A percentile compares a stretch with the other conserved stretches of the same genome.
phyloP scores from a whole-genome alignment of 2,329 filamentous ascomycete genomes.

The Neospermospora avenae region DNA sequence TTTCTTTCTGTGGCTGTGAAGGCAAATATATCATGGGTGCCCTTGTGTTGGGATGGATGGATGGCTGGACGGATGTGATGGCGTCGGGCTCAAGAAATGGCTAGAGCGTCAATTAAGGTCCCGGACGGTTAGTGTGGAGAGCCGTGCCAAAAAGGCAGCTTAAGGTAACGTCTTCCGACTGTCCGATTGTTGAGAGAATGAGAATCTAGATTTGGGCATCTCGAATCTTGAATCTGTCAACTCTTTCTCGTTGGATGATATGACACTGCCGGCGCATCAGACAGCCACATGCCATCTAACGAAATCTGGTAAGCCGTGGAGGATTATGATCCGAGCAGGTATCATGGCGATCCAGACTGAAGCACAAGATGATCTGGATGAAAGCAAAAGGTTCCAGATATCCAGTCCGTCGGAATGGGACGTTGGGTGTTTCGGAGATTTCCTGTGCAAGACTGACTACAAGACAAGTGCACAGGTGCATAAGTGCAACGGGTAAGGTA shows the following conservation, averaged over 20 bases:
- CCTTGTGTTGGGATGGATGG: neutral
- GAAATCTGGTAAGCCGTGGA: neutral
- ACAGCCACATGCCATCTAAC: neutral
- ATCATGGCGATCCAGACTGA: neutral
- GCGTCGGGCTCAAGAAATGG: constrained; percentile 6
- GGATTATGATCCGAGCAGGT: neutral
- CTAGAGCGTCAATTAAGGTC: neutral
- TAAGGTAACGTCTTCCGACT: no score
- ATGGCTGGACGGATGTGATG: no score
- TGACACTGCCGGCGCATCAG: neutral
- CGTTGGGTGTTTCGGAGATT: constrained; percentile 9
- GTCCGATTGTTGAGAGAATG: no score
- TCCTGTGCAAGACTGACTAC: neutral
- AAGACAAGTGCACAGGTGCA: no score
- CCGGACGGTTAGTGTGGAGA: neutral
- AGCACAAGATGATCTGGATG: neutral
- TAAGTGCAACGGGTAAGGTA: no score
- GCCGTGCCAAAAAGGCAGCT: neutral
- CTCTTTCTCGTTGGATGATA: neutral
- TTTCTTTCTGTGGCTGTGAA: neutral
- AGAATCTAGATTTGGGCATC: no score
- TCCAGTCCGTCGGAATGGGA: constrained; percentile 3
- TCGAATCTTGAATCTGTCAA: neutral
- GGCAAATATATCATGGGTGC: neutral
- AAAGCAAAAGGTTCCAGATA: neutral